These are phyloP conservation scores for Priceomyces medius DNA, from an alignment of 805 yeast species.

Conservation along the genomic window DNA sequence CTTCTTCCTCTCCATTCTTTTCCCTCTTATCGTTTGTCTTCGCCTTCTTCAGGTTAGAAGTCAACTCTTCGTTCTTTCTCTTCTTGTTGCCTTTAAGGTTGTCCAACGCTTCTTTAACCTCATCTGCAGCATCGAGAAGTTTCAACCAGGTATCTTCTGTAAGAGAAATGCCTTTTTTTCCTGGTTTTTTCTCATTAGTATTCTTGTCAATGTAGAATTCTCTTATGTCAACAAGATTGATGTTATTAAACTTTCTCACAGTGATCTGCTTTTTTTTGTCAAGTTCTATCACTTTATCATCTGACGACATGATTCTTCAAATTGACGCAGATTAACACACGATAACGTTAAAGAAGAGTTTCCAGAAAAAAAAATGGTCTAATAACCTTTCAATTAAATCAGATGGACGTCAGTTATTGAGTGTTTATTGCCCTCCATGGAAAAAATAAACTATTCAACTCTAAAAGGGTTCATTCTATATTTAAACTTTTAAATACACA, in stretches of 20 bases:
- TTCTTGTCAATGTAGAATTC: constrained; percentile 63
- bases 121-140: constrained; percentile 45
- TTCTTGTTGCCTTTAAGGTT: constrained; percentile 23
- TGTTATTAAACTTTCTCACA: constrained; percentile 68
- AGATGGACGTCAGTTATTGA: too few species aligned
- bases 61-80: constrained; percentile 6
- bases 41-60: constrained; percentile 2
- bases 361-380: too few species aligned
- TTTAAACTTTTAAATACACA: too few species aligned
- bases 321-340: too few species aligned
- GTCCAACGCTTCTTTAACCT: constrained; percentile 51
- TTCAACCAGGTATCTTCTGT: constrained; percentile 56
- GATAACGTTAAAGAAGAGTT: too few species aligned
- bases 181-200: constrained; percentile 71
- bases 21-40: constrained; percentile 2
- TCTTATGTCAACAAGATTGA: constrained; percentile 74
- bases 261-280: constrained; percentile 60
- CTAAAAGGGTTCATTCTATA: too few species aligned
- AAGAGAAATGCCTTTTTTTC: constrained; percentile 66
- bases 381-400: too few species aligned
- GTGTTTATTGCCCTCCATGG: too few species aligned
- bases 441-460: too few species aligned
- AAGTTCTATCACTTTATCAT: constrained; percentile 25
- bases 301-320: not conserved
- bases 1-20: constrained; percentile 6